Evolutionary conservation across 768 basidiomycete genomes (phyloP).

Genomic region (Harrya chromipes): DNA sequence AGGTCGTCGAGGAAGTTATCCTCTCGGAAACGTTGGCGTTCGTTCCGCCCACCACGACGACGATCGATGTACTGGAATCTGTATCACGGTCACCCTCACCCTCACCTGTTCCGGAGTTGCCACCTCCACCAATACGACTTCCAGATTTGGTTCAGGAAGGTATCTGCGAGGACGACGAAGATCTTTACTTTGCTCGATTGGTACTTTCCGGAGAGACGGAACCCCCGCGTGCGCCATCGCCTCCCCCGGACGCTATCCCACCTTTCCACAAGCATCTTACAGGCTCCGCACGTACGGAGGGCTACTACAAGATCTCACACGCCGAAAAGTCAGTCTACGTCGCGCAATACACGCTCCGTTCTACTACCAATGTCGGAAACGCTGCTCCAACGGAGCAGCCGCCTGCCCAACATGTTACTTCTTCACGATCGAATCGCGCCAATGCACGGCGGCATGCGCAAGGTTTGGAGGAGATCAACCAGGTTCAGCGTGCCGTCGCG

Average conservation of each 20-base stretch:
- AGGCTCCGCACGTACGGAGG: conserved; percentile 90
- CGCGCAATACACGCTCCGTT: conserved; percentile 76
- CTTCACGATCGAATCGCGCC: conserved; percentile 87
- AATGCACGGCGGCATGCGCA: conserved; percentile 88
- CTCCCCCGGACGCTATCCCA: conserved; percentile 40
- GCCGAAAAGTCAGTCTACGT: conserved; percentile 91
- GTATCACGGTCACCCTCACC: conserved; percentile 54
- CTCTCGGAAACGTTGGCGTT: conserved; percentile 48
- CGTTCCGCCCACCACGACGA: conserved; percentile 47
- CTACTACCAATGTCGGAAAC: conserved; percentile 39
- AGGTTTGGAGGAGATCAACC: conserved; percentile 92
- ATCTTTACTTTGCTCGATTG: conserved; percentile 69
- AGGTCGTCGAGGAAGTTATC: conserved; percentile 48
- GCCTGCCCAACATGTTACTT: conserved; percentile 55
- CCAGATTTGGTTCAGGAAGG: conserved; percentile 54
- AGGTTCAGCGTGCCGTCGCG: conserved; percentile 77
- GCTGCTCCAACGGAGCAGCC: conserved; percentile 41
- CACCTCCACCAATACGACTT: conserved; percentile 43
- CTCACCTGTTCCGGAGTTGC: conserved; percentile 43
- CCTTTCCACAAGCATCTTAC: conserved; percentile 75
- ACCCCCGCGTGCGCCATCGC: conserved; percentile 25
- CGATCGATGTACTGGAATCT: conserved; percentile 47
- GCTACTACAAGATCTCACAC: conserved; percentile 93
- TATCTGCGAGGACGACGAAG: conserved; percentile 84
- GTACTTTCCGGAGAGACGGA: conserved; percentile 27